These are phyloP conservation scores for Fraxinus sp. DNA, from an alignment of 305 asterid genomes.

Conservation along the genomic window DNA sequence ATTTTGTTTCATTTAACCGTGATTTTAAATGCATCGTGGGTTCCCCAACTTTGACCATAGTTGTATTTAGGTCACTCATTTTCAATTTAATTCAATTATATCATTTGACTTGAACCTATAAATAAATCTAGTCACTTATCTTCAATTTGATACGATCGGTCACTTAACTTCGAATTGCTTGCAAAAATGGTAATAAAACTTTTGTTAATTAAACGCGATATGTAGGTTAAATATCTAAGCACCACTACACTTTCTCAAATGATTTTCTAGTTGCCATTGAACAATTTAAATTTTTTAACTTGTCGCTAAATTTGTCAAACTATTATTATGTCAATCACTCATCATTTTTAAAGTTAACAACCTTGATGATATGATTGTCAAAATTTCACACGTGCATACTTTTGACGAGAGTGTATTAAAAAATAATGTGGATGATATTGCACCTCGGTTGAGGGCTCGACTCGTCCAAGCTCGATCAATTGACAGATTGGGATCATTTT, in stretches of 20 bases:
- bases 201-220: background rate
- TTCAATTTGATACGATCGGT: background rate
- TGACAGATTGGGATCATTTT: background rate
- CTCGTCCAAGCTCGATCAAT: background rate
- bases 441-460: background rate
- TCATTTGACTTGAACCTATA: too few species aligned
- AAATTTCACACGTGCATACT: background rate
- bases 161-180: background rate
- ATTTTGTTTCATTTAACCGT: too few species aligned
- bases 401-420: background rate
- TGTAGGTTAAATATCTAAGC: background rate
- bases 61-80: background rate
- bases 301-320: background rate
- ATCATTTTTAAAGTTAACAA: background rate
- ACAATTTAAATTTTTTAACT: too few species aligned
- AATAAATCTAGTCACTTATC: background rate
- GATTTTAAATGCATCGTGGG: too few species aligned
- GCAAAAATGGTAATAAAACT: background rate
- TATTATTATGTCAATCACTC: background rate
- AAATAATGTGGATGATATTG: background rate
- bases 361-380: background rate
- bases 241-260: too few species aligned
- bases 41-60: background rate
- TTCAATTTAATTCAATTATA: background rate
- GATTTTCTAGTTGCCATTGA: background rate